phyloP scores from a whole-genome alignment of 176 grass and related monocot species.

The Avena eriantha region DNA sequence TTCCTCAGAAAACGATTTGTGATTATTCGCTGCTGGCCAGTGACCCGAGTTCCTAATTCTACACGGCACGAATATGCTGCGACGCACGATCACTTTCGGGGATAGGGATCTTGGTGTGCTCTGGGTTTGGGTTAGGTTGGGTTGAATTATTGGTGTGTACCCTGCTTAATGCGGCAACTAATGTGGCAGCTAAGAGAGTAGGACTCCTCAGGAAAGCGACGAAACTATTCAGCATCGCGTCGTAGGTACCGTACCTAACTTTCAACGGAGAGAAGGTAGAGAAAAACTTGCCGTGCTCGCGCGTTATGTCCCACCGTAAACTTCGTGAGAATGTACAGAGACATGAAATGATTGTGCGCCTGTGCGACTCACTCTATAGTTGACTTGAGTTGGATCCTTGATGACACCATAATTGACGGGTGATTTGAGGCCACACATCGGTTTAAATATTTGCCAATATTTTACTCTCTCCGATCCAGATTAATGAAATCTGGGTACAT shows the following conservation, averaged over 20 bases:
- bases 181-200: not conserved
- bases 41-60: conserved; percentile 20
- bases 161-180: conserved; percentile 1
- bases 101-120: not conserved
- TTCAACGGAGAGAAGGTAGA: not conserved
- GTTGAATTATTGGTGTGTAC: not conserved
- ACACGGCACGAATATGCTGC: conserved; percentile 21
- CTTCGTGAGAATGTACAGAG: conserved; percentile 1
- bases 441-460: too few species aligned
- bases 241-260: not conserved
- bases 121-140: not conserved
- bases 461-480: too few species aligned
- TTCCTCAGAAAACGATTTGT: not conserved
- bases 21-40: not conserved
- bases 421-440: too few species aligned
- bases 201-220: not conserved
- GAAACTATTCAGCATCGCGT: not conserved
- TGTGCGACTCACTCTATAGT: not conserved
- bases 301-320: not conserved
- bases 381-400: not conserved
- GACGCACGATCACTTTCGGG: not conserved
- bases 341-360: not conserved
- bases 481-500: too few species aligned
- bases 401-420: not conserved
- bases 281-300: not conserved